Conservation (phyloP, 108 stramenopile genomes). For the Cyclotella sp. region DNA sequence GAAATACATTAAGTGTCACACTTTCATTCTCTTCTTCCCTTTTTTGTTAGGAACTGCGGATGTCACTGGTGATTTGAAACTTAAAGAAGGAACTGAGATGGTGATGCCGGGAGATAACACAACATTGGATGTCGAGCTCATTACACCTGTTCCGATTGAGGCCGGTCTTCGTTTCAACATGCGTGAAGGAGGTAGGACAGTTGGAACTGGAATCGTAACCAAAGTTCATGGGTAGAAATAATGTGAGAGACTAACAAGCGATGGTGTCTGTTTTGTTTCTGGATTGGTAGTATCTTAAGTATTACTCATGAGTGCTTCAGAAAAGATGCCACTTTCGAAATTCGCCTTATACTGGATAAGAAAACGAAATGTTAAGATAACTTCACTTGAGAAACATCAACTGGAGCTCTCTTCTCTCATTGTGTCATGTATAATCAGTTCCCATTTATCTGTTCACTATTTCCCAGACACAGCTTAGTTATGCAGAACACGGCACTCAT, state of each 20-base stretch:
- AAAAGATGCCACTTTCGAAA: too few relatives aligned
- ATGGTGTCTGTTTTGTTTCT: neutral
- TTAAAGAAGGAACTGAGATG: slow-evolving; percentile 97
- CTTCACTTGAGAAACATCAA: too few relatives aligned
- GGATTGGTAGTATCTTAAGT: neutral
- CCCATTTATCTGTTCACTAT: too few relatives aligned
- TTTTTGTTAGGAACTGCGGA: slow-evolving; percentile 84
- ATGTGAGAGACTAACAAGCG: neutral
- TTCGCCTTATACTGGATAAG: too few relatives aligned
- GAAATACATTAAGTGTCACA: neutral
- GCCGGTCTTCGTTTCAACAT: slow-evolving; percentile 97
- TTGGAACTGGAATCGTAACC: slow-evolving; percentile 97
- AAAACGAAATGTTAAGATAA: too few relatives aligned
- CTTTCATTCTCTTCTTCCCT: neutral
- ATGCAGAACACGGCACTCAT: too few relatives aligned
- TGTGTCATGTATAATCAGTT: too few relatives aligned
- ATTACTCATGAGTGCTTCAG: neutral
- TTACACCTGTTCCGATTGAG: slow-evolving; percentile 91
- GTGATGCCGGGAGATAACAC: slow-evolving; percentile 99
- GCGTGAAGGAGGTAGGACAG: slow-evolving; percentile 98
- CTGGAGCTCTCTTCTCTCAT: too few relatives aligned
- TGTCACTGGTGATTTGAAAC: slow-evolving; percentile 91
- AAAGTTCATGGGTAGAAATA: slow-evolving; percentile 68
- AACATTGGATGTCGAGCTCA: slow-evolving; percentile 93
- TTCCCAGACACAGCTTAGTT: too few relatives aligned